Percentiles rank a stretch among this genome's conserved stretches.
phyloP scores from a whole-genome alignment of 1,284 basidiomycete species.

The Rhizopogon parksii region DNA sequence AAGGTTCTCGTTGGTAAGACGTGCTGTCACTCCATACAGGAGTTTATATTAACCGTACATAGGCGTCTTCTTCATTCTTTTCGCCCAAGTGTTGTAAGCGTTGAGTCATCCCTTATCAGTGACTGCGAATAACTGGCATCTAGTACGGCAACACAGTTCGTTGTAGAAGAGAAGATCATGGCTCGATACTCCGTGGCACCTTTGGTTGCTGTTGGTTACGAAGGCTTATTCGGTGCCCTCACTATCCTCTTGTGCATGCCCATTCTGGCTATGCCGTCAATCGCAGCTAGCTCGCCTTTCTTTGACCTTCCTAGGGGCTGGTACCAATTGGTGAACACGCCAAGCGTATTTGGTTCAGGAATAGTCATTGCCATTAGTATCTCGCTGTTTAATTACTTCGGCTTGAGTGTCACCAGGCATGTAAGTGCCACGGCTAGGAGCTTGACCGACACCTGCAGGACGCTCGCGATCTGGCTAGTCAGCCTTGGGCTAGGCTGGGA shows the following conservation, averaged over 20 bases:
- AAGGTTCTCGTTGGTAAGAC: constrained; percentile 60
- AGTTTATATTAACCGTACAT: constrained; percentile 5
- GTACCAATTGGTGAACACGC: constrained; percentile 80
- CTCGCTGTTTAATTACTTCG: constrained; percentile 95
- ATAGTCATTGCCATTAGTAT: constrained; percentile 80
- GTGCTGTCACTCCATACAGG: constrained; percentile 6
- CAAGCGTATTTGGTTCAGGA: constrained; percentile 71
- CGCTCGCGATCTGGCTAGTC: constrained; percentile 87
- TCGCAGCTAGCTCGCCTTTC: constrained; percentile 60
- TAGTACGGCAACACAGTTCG: constrained; percentile 87
- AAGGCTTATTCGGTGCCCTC: constrained; percentile 86
- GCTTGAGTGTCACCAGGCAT: constrained; percentile 85
- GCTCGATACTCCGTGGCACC: constrained; percentile 82
- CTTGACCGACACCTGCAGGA: constrained; percentile 93
- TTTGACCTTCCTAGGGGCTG: constrained; percentile 91
- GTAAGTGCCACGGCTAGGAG: constrained; percentile 86
- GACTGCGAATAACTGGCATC: constrained; percentile 10
- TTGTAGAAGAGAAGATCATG: constrained; percentile 88
- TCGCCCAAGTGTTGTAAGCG: constrained; percentile 93
- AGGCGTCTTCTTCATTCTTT: constrained; percentile 88
- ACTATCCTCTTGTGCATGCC: constrained; percentile 74
- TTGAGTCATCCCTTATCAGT: constrained; percentile 17
- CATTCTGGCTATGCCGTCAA: constrained; percentile 55
- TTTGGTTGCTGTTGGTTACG: constrained; percentile 90
- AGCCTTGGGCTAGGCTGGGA: constrained; percentile 92